Conservation (phyloP, 2,329 filamentous ascomycete genomes). For the Penicillium sp. region DNA sequence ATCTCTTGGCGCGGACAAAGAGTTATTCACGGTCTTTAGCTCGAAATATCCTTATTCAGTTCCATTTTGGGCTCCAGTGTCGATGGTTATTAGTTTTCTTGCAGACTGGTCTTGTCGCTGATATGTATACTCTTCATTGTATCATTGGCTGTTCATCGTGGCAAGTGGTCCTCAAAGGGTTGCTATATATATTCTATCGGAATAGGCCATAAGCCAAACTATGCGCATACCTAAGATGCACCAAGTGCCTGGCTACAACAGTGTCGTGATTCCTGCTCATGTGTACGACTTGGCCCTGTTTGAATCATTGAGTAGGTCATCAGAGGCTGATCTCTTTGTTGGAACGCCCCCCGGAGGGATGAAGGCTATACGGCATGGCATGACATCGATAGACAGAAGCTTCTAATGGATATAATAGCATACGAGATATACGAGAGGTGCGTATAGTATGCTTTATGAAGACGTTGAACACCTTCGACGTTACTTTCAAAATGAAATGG, state of each 20-base stretch:
- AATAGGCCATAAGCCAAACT: no score
- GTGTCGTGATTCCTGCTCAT: no score
- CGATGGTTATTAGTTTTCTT: neutral
- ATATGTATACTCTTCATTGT: neutral
- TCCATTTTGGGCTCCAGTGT: neutral
- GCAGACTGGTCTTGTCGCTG: neutral
- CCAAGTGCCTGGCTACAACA: no score
- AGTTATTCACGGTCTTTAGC: neutral
- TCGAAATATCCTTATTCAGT: slow-evolving; percentile 1
- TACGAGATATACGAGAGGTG: neutral
- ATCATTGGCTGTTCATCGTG: neutral
- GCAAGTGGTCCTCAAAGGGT: neutral
- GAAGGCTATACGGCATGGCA: no score
- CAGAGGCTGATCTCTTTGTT: no score
- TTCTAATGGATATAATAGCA: neutral
- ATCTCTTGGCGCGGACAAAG: slow-evolving; percentile 8
- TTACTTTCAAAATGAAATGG: neutral
- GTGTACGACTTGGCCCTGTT: no score
- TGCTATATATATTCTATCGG: neutral
- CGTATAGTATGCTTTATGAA: neutral
- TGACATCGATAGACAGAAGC: neutral
- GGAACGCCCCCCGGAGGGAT: no score
- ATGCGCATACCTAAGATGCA: no score
- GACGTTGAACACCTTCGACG: neutral
- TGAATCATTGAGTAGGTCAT: no score